Conservation (phyloP, 2,329 filamentous ascomycete species). For the Aspergillus tamarii region DNA sequence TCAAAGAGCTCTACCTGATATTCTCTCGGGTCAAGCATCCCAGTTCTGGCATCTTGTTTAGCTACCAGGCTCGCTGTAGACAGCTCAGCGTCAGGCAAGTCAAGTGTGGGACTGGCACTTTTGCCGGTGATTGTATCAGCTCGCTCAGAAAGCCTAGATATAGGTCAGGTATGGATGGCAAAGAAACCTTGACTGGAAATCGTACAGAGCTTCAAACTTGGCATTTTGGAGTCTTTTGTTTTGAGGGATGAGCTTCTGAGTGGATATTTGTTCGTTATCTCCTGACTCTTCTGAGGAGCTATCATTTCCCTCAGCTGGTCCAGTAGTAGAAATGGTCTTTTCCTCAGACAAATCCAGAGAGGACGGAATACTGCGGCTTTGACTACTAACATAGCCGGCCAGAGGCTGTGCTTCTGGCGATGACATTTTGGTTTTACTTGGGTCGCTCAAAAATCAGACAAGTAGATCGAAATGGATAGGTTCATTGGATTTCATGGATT, state of each 20-base stretch:
- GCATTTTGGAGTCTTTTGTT: constrained; percentile 56
- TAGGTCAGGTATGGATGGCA: constrained; percentile 11
- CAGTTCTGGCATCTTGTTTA: constrained; percentile 56
- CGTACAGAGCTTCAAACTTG: constrained; percentile 53
- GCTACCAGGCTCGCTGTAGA: constrained; percentile 59
- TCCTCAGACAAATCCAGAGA: not conserved
- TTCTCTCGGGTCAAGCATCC: constrained; percentile 78
- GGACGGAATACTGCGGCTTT: not conserved
- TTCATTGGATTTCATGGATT: not conserved
- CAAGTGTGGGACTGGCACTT: constrained; percentile 39
- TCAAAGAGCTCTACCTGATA: constrained; percentile 94
- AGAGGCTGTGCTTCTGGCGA: not conserved
- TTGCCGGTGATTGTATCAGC: constrained; percentile 47
- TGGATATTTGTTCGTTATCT: constrained; percentile 29
- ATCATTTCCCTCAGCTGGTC: constrained; percentile 9
- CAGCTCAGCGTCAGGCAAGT: constrained; percentile 48
- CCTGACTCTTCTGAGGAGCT: constrained; percentile 26
- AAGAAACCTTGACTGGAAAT: not conserved
- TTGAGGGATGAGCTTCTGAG: constrained; percentile 38
- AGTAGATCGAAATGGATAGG: not conserved
- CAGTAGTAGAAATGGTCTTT: not conserved
- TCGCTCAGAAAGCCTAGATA: constrained; percentile 42
- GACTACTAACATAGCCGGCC: not conserved
- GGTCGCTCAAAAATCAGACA: not conserved
- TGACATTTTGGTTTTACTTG: not conserved